Percentiles rank a stretch among this genome's conserved stretches.
These are phyloP conservation scores for Mycena galericulata DNA, from an alignment of 768 basidiomycete species.

Conservation along the genomic window DNA sequence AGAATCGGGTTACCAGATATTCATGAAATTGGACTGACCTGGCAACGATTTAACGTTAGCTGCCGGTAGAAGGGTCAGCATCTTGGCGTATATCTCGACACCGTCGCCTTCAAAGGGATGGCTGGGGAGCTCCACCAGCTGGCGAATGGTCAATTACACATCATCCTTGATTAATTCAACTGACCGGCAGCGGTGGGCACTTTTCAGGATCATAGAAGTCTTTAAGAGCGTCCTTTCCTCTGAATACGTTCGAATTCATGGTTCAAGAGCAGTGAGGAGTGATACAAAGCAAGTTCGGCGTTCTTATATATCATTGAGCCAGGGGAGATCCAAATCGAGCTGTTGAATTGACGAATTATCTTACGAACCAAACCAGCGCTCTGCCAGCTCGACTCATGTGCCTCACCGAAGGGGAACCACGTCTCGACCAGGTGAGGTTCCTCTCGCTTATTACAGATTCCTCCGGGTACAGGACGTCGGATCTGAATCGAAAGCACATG, in stretches of 20 bases:
- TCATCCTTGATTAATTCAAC: background rate
- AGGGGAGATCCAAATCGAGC: constrained; percentile 1
- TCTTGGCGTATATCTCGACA: constrained; percentile 30
- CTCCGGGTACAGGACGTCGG: too few species aligned
- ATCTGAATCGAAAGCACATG: too few species aligned
- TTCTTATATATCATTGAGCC: background rate
- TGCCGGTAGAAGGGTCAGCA: constrained; percentile 26
- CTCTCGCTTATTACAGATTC: too few species aligned
- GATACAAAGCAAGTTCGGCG: background rate
- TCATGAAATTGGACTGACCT: background rate
- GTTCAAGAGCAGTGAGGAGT: background rate
- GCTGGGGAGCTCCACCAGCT: constrained; percentile 31
- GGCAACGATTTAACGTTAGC: constrained; percentile 30
- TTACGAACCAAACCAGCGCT: constrained; percentile 13
- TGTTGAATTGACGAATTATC: background rate
- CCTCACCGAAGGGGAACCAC: constrained; percentile 5
- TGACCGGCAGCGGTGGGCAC: constrained; percentile 22
- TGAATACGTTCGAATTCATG: constrained; percentile 24
- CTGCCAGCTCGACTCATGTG: background rate
- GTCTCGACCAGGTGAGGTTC: background rate
- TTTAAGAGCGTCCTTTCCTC: constrained; percentile 18
- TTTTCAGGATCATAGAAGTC: constrained; percentile 30
- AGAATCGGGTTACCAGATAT: background rate
- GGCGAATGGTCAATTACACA: background rate
- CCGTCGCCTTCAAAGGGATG: constrained; percentile 25